phyloP scores from a whole-genome alignment of 78 protist genomes.

The Isochrysis galbana region DNA sequence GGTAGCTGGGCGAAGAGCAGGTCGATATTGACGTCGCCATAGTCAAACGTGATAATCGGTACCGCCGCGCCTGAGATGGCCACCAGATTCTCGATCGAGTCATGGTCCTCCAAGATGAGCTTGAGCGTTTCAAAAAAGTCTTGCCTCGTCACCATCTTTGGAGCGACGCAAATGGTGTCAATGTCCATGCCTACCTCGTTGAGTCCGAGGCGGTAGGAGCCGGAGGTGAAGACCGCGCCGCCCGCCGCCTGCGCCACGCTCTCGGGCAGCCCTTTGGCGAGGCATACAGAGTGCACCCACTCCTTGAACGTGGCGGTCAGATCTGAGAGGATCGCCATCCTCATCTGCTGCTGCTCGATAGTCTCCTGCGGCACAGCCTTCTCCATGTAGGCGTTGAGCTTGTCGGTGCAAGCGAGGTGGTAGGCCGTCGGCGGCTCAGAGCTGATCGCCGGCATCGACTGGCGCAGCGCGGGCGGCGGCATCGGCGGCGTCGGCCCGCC shows the following conservation, averaged over 20 bases:
- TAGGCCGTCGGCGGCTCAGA: neutral
- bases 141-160: slow-evolving; percentile 68
- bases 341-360: neutral
- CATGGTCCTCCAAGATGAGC: neutral
- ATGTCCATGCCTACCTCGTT: slow-evolving; percentile 89
- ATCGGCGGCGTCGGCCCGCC: no score
- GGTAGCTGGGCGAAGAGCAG: slow-evolving; percentile 81
- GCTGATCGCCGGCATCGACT: neutral
- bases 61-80: slow-evolving; percentile 68
- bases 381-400: neutral
- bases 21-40: slow-evolving; percentile 85
- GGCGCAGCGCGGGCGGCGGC: neutral
- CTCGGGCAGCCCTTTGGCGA: neutral
- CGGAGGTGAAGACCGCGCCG: slow-evolving; percentile 87
- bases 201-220: slow-evolving; percentile 96
- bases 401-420: neutral
- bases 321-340: neutral
- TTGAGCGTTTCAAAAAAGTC: slow-evolving; percentile 75
- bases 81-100: neutral
- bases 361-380: neutral
- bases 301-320: neutral
- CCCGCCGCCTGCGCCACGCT: slow-evolving; percentile 2
- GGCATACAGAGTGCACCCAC: slow-evolving; percentile 20
- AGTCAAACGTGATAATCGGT: slow-evolving; percentile 90
- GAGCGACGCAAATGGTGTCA: slow-evolving; percentile 91